Evolutionary conservation across 1,284 basidiomycete genomes (phyloP), one percentile per base, ranked within the genome.

Genomic region (Phenoliferia sp.): DNA sequence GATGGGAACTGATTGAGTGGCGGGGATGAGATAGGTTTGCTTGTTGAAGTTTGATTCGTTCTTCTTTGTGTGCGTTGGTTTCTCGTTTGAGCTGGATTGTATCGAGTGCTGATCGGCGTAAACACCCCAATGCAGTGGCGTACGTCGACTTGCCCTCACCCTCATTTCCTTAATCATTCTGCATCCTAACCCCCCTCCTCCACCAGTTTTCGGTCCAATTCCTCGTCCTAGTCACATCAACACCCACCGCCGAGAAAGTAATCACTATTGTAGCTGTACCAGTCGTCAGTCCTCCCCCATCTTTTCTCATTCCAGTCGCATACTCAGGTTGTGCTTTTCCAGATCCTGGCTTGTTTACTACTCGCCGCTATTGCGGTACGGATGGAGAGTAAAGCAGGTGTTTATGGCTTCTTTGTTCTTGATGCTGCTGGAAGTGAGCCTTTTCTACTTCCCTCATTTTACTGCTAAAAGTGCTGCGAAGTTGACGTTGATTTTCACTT

Each of bases 41-140:
- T 31, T 71, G 5, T 66, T 73, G 66, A 71, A 71, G 52, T 71
- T 69, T n/a, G 69, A 70, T 60, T 64, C 54, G 0, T 72, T 69
- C 60, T 61, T 64, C 44, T 60, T 72, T 55, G 17, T 65, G 31
- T 31, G 32, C 15, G 56, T 26, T n/a, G 22, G 10, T 28, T 54
- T 54, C 29, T n/a, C 50, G 9, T 54, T 28, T 12, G 12, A 12
- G 22, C 12, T 44, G 39, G 54, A 26, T 26, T 15, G 12, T 34
- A 61, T n/a, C n/a, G n/a, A n/a, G n/a, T n/a, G n/a, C n/a, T n/a
- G n/a, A 10, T 60, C 36, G 5, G 31, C 44, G 29, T 26, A 26
- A 10, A n/a, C n/a, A 34, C 15, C 2, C 16, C 33, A 36, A 1
- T 3, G n/a, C 39, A 44, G 39, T 44, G 39, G 54, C 54, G 54